Evolutionary conservation across 257 asterid genomes (phyloP).

Genomic region (Gentiana dahurica): DNA sequence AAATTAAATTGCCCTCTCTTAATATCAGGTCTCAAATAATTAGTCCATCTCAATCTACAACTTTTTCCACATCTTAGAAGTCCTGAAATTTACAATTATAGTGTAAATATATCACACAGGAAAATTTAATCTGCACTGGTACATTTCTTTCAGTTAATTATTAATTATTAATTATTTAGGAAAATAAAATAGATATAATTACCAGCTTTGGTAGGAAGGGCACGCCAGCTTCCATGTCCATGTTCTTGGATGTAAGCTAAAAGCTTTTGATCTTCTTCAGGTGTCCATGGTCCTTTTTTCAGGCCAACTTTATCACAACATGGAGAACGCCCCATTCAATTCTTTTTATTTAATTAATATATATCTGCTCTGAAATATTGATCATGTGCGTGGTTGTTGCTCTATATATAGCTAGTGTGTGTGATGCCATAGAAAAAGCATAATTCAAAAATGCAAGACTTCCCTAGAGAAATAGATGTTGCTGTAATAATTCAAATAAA

Average conservation of each 20-base stretch:
- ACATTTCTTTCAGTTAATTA: background rate
- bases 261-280: conserved; percentile 88
- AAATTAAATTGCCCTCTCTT: conserved; percentile 85
- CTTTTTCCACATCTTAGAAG: conserved; percentile 90
- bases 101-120: background rate
- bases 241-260: conserved; percentile 75
- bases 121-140: too few species aligned
- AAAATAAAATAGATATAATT: background rate
- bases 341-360: conserved; percentile 5
- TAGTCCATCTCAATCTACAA: conserved; percentile 86
- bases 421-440: background rate
- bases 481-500: too few species aligned
- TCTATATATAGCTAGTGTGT: conserved; percentile 9
- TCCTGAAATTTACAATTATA: conserved; percentile 22
- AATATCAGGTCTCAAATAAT: conserved; percentile 81
- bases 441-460: too few species aligned
- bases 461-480: too few species aligned
- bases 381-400: conserved; percentile 4
- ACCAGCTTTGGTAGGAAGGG: conserved; percentile 87
- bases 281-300: conserved; percentile 96
- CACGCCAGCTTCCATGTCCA: conserved; percentile 98
- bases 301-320: conserved; percentile 80
- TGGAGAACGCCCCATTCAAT: conserved; percentile 97
- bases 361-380: conserved; percentile 1
- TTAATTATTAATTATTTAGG: background rate